Evolutionary conservation across 2,329 filamentous ascomycete species (phyloP).

Genomic region (Aspergillus intermedius): DNA sequence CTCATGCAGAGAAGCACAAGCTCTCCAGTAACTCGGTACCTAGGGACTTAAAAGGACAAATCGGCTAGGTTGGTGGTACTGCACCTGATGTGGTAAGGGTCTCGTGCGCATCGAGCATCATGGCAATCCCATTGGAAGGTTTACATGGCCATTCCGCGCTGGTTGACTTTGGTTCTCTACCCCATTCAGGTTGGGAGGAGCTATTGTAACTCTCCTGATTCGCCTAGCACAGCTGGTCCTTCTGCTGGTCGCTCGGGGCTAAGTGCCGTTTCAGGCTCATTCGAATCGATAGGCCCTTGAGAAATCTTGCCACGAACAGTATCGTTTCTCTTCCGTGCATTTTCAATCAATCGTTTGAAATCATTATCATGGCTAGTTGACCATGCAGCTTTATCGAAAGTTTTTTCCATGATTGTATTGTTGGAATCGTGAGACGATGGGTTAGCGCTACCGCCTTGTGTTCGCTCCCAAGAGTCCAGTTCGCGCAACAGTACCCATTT

Average conservation of each 20-base stretch:
- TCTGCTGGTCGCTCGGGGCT: constrained; percentile 2
- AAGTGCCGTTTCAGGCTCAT: constrained; percentile 3
- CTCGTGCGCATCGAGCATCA: not conserved
- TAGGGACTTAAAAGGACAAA: not conserved
- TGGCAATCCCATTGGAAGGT: not conserved
- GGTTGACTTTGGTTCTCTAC: constrained; percentile 3
- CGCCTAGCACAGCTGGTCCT: not conserved
- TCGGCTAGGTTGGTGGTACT: not conserved
- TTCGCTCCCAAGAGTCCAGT: constrained; percentile 79
- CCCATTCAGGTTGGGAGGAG: constrained; percentile 1
- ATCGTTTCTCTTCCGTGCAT: constrained; percentile 55
- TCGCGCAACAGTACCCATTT: constrained; percentile 70
- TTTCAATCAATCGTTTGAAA: constrained; percentile 73
- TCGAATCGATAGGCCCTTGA: constrained; percentile 7
- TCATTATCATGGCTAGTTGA: constrained; percentile 63
- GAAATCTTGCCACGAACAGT: constrained; percentile 22
- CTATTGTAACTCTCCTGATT: constrained; percentile 2
- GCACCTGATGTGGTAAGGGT: not conserved
- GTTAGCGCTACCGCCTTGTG: constrained; percentile 58
- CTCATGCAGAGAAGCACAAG: not conserved
- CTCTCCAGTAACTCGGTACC: not conserved
- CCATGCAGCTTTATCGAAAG: constrained; percentile 78
- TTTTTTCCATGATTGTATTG: constrained; percentile 67
- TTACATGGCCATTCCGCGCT: not conserved
- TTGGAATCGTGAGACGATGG: constrained; percentile 14